These are phyloP conservation scores for Epichloe gansuensis DNA, from an alignment of 2,329 filamentous ascomycete genomes.

Conservation along the genomic window DNA sequence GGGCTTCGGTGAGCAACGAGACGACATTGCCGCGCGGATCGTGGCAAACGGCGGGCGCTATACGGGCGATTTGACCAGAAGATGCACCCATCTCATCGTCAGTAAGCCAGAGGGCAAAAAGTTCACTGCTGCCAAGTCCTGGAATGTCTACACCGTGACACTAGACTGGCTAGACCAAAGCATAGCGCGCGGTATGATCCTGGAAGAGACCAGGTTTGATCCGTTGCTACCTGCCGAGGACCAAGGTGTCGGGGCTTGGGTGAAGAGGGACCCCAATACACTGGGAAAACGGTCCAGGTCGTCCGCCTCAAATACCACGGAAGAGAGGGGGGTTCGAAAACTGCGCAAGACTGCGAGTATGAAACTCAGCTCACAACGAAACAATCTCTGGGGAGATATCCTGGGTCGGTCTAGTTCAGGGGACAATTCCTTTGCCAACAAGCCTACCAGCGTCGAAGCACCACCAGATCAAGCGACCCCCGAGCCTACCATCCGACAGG, in stretches of 20 bases:
- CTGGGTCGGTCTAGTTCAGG: constrained; percentile 36
- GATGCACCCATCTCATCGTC: constrained; percentile 79
- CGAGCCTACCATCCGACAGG: constrained; percentile 6
- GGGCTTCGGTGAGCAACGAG: constrained; percentile 50
- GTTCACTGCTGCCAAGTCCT: constrained; percentile 73
- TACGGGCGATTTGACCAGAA: constrained; percentile 73
- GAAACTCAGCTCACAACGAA: constrained; percentile 66
- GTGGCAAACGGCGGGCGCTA: constrained; percentile 66
- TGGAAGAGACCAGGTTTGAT: constrained; percentile 79
- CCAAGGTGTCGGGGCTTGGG: constrained; percentile 69
- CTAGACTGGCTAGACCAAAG: constrained; percentile 79
- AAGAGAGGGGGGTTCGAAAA: constrained; percentile 54
- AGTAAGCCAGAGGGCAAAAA: constrained; percentile 72
- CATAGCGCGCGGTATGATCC: constrained; percentile 72
- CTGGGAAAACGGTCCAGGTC: constrained; percentile 49
- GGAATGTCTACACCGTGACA: constrained; percentile 69
- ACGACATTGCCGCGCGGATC: constrained; percentile 56
- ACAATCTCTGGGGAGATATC: constrained; percentile 85
- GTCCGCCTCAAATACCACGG: constrained; percentile 27
- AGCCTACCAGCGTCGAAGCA: constrained; percentile 7
- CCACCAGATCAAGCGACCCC: constrained; percentile 4
- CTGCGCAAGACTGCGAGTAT: constrained; percentile 77
- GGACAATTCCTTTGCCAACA: constrained; percentile 21
- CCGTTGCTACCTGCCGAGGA: constrained; percentile 55
- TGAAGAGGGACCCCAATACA: constrained; percentile 31